Percentiles rank a stretch among this genome's conserved stretches.
Evolutionary conservation across 2,329 filamentous ascomycete genomes (phyloP).

Genomic region (Colletotrichum sp.): DNA sequence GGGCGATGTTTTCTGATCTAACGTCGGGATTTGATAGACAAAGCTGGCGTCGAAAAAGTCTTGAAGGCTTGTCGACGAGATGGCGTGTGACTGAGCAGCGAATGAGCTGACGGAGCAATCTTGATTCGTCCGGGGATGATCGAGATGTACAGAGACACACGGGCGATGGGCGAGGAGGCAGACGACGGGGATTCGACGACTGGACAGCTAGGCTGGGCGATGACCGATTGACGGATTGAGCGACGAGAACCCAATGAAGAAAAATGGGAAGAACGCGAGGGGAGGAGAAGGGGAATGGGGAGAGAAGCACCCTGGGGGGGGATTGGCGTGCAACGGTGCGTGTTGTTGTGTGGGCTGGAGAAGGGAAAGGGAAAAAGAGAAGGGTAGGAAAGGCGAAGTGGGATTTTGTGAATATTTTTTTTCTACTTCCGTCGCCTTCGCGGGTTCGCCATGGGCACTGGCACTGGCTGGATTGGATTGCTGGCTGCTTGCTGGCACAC

Average conservation of each 20-base stretch:
- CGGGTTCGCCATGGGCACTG: slow-evolving; percentile 11
- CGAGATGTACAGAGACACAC: slow-evolving; percentile 7
- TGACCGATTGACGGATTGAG: not conserved
- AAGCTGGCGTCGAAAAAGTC: not conserved
- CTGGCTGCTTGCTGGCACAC: not conserved
- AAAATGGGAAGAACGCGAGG: slow-evolving; percentile 33
- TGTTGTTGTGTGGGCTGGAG: slow-evolving; percentile 24
- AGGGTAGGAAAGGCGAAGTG: slow-evolving; percentile 14
- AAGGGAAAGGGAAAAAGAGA: slow-evolving; percentile 17
- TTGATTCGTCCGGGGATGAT: slow-evolving; percentile 9
- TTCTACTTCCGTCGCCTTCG: slow-evolving; percentile 8
- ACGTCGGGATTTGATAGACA: not conserved
- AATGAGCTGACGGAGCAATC: slow-evolving; percentile 11
- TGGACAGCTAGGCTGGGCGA: slow-evolving; percentile 26
- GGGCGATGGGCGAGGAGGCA: not conserved
- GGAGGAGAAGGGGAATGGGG: slow-evolving; percentile 31
- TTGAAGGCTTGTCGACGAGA: not conserved
- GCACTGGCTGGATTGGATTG: not conserved
- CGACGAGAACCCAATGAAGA: slow-evolving; percentile 32
- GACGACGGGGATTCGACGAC: slow-evolving; percentile 7
- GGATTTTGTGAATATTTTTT: slow-evolving; percentile 23
- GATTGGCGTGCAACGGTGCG: slow-evolving; percentile 52
- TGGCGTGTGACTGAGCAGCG: slow-evolving; percentile 9
- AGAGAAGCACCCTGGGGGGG: slow-evolving; percentile 43
- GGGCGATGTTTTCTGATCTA: not conserved